These are phyloP conservation scores for Saccharomycopsis microspora DNA, from an alignment of 805 yeast species.

Conservation along the genomic window DNA sequence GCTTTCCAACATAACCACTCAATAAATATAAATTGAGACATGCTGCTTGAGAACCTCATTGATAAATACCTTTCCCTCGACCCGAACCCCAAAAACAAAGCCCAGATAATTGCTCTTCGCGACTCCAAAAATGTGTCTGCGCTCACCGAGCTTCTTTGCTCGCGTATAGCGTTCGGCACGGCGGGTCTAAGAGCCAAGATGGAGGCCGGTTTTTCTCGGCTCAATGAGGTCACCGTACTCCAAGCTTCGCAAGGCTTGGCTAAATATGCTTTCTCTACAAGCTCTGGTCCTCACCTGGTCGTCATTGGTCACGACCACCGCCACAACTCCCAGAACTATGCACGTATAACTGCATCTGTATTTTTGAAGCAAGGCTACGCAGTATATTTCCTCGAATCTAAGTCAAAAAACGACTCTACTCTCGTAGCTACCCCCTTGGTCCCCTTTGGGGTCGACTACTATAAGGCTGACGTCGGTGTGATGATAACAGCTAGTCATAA, in stretches of 20 bases:
- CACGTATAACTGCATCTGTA: constrained; percentile 65
- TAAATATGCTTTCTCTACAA: constrained; percentile 28
- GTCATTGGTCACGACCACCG: constrained; percentile 93
- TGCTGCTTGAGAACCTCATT: constrained; percentile 19
- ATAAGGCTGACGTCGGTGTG: constrained; percentile 64
- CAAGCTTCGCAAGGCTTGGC: constrained; percentile 87
- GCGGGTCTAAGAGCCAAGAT: constrained; percentile 83
- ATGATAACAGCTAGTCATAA: constrained; percentile 96
- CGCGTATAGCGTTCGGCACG: constrained; percentile 78
- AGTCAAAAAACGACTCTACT: constrained; percentile 15
- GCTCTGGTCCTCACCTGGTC: constrained; percentile 23
- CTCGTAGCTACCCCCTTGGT: constrained; percentile 81
- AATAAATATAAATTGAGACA: neutral
- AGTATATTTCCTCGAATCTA: constrained; percentile 42
- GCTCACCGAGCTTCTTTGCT: constrained; percentile 20
- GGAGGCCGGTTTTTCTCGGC: constrained; percentile 84
- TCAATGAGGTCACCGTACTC: constrained; percentile 80
- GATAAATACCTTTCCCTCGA: constrained; percentile 30
- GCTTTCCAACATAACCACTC: no score
- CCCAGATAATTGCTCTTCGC: constrained; percentile 6
- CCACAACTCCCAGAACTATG: constrained; percentile 67
- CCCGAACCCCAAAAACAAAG: constrained; percentile 15
- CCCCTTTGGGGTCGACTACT: constrained; percentile 68
- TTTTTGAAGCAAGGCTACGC: constrained; percentile 58
- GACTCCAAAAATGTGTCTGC: neutral